Base-by-base conservation (phyloP, 2,329 filamentous ascomycete genomes). In the Pseudocercospora fijiensis region DNA sequence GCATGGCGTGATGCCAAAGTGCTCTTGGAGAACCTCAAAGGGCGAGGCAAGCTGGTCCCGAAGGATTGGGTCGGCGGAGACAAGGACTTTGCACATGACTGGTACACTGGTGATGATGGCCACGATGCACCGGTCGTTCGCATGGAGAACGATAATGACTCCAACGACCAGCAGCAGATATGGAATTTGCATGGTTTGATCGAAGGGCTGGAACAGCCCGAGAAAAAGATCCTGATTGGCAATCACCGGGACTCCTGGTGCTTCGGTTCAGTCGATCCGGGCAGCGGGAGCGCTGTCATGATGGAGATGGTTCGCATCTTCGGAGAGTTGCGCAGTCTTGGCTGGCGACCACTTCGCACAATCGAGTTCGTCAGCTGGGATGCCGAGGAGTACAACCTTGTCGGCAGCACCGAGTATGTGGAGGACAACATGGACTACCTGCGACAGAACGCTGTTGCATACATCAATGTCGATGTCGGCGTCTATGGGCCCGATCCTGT, bases 281-380 rank as follows among this genome's bases (percentile, higher is more conserved):
- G 92, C 68, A 90, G 90, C 60, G 95, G 94, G 27, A 96, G 92
- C 0, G 94, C 94, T 4, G 84, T 98, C 45, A 89, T 99, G 84
- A 84, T 98, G 60, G 95, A 99, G 79, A 83, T 98, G 63, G 88
- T 90, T 22, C 88, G 90, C 51, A 87, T 96, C 56, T 91, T 99
- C 71, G 92, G 92, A 45, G 87, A 91, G 67, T 84, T 98, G 16
- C 82, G 88, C 22, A 78, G 83, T 16, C 85, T 87, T 62, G 94
- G 93, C 59, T 99, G 95, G 95, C 85, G 90, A 26, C 95, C 95
- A 1, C 82, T 96, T 16, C 89, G 95, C n/a, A 96, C 92, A 3
- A 96, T 99, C 68, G 90, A 96, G 76, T 98, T 99, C 76, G 92
- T 93, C 73, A 96, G 91, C 33, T 99, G 95, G 95, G 95, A 99